phyloP scores from a whole-genome alignment of 345 rosid genomes.

The Eutrema yunnanense region DNA sequence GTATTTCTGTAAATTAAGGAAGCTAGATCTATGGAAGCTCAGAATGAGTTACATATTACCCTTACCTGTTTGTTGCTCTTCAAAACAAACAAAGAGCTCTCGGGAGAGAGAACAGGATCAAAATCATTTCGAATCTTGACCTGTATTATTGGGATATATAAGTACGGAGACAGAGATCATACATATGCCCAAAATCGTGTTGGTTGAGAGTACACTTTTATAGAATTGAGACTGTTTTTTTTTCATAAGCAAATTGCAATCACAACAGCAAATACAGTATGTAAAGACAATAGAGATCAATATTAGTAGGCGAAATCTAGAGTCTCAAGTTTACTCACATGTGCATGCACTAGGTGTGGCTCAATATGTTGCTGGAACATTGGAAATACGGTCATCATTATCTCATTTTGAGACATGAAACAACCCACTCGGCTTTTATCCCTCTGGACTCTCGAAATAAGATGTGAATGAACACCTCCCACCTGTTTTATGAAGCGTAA shows the following conservation, averaged over 20 bases:
- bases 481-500: constrained; percentile 52
- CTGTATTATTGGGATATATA: constrained; percentile 37
- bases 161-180: constrained; percentile 5
- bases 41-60: neutral
- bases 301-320: constrained; percentile 1
- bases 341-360: constrained; percentile 99
- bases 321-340: constrained; percentile 55
- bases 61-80: constrained; percentile 94
- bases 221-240: neutral
- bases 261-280: neutral
- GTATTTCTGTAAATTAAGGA: neutral
- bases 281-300: neutral
- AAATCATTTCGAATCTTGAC: constrained; percentile 99
- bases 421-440: constrained; percentile 90
- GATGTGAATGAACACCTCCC: constrained; percentile 99
- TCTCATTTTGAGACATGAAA: constrained; percentile 94
- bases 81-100: constrained; percentile 94
- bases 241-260: neutral
- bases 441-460: constrained; percentile 96
- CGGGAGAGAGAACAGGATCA: constrained; percentile 99
- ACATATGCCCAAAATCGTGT: neutral
- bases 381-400: constrained; percentile 97
- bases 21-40: neutral
- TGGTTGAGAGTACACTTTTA: neutral
- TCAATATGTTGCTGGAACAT: constrained; percentile 98